Evolutionary conservation across 2,329 filamentous ascomycete genomes (phyloP).

Genomic region (Pseudocercospora fuligena): DNA sequence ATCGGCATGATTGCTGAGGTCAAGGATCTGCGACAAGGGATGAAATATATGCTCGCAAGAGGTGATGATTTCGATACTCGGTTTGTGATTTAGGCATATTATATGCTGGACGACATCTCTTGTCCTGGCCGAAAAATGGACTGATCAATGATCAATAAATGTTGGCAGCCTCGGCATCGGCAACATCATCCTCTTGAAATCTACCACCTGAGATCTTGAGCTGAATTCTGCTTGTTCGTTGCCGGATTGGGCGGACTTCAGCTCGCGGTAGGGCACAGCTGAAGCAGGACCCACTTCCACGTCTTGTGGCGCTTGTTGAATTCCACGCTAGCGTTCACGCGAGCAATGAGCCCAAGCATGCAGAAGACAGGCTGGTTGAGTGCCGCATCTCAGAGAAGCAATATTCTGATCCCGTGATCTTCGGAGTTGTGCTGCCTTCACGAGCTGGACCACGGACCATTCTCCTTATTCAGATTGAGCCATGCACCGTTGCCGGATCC

Average conservation of each 20-base stretch:
- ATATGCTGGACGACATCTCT: neutral
- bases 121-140: neutral
- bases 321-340: too few species aligned
- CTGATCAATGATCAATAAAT: neutral
- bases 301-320: too few species aligned
- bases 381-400: too few species aligned
- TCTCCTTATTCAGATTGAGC: too few species aligned
- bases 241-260: neutral
- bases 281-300: neutral
- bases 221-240: neutral
- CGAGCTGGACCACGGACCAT: too few species aligned
- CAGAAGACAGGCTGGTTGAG: too few species aligned
- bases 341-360: too few species aligned
- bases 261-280: neutral
- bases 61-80: neutral
- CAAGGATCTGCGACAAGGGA: neutral
- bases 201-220: neutral
- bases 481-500: too few species aligned
- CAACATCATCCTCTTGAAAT: neutral
- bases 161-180: neutral
- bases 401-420: too few species aligned
- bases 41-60: neutral
- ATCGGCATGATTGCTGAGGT: slow-evolving; percentile 5
- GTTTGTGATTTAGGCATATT: neutral
- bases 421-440: too few species aligned